Conservation (phyloP, 2,329 filamentous ascomycete species). For the Xylaria sp. region DNA sequence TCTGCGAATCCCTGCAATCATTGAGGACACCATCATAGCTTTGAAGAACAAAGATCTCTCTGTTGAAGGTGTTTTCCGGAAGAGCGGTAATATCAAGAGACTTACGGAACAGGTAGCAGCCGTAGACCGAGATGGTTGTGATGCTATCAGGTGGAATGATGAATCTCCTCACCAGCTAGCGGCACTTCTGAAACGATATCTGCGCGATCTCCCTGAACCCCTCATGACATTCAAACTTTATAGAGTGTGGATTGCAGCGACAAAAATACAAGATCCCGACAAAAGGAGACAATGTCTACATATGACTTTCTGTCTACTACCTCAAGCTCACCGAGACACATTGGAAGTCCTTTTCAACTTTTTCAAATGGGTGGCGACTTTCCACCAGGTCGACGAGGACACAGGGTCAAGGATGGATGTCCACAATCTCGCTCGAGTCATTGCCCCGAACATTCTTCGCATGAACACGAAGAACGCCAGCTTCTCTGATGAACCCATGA, state of each 20-base stretch:
- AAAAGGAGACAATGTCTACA: conserved; percentile 88
- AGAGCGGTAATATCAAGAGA: conserved; percentile 98
- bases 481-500: conserved; percentile 88
- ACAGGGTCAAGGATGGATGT: conserved; percentile 99
- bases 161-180: conserved; percentile 95
- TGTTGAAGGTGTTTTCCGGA: conserved; percentile 97
- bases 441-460: conserved; percentile 93
- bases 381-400: conserved; percentile 97
- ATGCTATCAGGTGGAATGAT: conserved; percentile 84
- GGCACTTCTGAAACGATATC: conserved; percentile 92
- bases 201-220: conserved; percentile 93
- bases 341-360: conserved; percentile 96
- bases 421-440: conserved; percentile 95
- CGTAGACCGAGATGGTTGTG: conserved; percentile 87
- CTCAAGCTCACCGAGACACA: conserved; percentile 90
- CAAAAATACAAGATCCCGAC: conserved; percentile 85
- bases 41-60: conserved; percentile 99
- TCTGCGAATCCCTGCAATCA: conserved; percentile 87
- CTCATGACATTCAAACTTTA: conserved; percentile 96
- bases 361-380: conserved; percentile 96
- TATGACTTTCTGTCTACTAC: conserved; percentile 89
- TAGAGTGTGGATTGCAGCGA: conserved; percentile 86
- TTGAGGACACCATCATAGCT: conserved; percentile 93
- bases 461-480: conserved; percentile 72
- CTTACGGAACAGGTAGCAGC: conserved; percentile 85